A percentile compares a stretch with the other conserved stretches of the same genome.
These are phyloP conservation scores for Penicillium sp. DNA, from an alignment of 2,329 filamentous ascomycete genomes.

Conservation along the genomic window DNA sequence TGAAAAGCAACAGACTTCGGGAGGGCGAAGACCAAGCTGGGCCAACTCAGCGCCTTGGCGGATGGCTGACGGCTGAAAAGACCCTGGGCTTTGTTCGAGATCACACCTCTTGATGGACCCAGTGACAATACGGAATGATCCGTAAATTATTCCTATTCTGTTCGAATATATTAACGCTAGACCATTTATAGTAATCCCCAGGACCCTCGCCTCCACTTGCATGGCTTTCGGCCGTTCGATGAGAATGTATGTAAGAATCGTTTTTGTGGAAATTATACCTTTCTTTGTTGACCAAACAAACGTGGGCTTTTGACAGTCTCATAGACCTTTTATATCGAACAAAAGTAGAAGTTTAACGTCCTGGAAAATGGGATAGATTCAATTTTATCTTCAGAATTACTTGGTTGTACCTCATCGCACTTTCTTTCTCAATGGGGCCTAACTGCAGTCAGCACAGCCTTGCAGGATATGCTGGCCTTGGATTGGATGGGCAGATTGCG, in stretches of 20 bases:
- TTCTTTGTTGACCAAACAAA: no score
- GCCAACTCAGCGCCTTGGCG: not conserved
- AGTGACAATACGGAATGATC: no score
- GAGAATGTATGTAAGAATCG: no score
- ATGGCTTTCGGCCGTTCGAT: not conserved
- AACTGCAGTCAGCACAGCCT: constrained; percentile 7
- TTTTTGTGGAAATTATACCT: no score
- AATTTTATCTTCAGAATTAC: no score
- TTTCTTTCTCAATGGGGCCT: not conserved
- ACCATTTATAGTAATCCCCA: not conserved
- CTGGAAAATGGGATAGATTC: no score
- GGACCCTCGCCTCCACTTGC: not conserved
- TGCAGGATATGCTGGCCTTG: not conserved
- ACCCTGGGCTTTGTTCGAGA: not conserved
- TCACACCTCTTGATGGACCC: not conserved
- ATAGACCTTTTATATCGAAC: no score
- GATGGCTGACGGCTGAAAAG: not conserved
- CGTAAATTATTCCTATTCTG: not conserved
- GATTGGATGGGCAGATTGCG: not conserved
- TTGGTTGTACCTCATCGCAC: not conserved
- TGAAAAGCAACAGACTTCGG: not conserved
- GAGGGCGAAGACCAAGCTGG: not conserved
- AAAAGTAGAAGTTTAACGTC: no score
- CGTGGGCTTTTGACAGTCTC: no score
- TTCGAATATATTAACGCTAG: not conserved